Base-by-base conservation (phyloP, 345 rosid species). In the Raphanus raphanistrum region DNA sequence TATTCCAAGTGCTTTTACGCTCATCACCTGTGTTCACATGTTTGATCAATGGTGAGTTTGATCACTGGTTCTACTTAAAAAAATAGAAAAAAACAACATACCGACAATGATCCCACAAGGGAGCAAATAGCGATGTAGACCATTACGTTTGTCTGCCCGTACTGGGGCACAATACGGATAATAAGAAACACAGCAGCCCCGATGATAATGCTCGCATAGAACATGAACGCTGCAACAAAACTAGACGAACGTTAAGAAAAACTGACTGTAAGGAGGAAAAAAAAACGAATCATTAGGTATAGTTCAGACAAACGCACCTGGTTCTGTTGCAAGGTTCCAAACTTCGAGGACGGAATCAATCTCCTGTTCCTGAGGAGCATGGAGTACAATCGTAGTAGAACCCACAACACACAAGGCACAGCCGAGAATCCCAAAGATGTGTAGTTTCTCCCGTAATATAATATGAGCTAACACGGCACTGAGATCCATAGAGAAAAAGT, bases 301-400 rank as follows among this genome's bases (percentile, higher is more conserved):
- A 21, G 48, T 9, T 10, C 48, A 68, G 68, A 50, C 36, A 69
- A 69, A 77, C 26, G 15, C 72, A 94, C 99, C 99, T 82, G 99
- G 99, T 84, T 92, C 99, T 2, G 98, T 95, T 43, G 99, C 99
- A 84, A 92, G 99, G 82, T 87, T 86, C 99, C 99, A 95, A 71
- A 92, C 97, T 85, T 95, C 92, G 66, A 29, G 70, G 21, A 95
- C 99, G 60, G 99, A 95, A 72, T 85, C 90, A 70, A 92, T 95
- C 71, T 84, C 90, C 15, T 88, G 90, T 81, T 95, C 99, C 82
- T 88, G 99, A 79, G 99, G 98, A 78, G 98, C 99, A 84, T 95
- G 99, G 62, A 95, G 75, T 31, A 92, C 98, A 83, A 95, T 95
- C 5, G 97, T 90, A 0, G 94, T 92, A 27, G 99, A 95, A 77